Conservation (phyloP, 345 rosid genomes). For the Syzygium oleosum region DNA sequence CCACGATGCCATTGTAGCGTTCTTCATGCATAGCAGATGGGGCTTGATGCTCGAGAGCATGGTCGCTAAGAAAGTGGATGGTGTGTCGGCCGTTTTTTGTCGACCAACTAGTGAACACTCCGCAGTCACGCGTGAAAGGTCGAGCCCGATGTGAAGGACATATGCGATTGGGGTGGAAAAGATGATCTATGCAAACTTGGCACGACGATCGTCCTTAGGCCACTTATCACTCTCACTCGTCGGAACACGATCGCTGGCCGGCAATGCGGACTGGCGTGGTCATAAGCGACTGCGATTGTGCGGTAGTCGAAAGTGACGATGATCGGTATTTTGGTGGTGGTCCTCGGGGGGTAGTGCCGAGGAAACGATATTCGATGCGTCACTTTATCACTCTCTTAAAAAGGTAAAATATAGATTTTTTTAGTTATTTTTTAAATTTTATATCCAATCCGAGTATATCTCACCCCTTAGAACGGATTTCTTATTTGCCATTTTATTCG, state of each 20-base stretch:
- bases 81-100: background rate
- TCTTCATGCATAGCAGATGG: too few relatives aligned
- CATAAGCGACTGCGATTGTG: background rate
- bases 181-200: background rate
- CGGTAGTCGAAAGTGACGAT: background rate
- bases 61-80: background rate
- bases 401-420: too few relatives aligned
- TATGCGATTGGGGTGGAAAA: background rate
- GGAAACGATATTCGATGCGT: too few relatives aligned
- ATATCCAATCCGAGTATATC: too few relatives aligned
- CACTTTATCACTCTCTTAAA: too few relatives aligned
- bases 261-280: background rate
- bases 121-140: background rate
- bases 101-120: too few relatives aligned
- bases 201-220: rapidly evolving
- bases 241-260: rapidly evolving
- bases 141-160: rapidly evolving
- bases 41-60: background rate
- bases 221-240: background rate
- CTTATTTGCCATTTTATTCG: too few relatives aligned
- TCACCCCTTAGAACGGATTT: too few relatives aligned
- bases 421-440: too few relatives aligned
- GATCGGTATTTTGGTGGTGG: background rate
- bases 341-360: rapidly evolving
- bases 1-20: background rate